Base-by-base conservation (phyloP, 1,139 yeast species). In the Tardiomyces digboiensis region DNA sequence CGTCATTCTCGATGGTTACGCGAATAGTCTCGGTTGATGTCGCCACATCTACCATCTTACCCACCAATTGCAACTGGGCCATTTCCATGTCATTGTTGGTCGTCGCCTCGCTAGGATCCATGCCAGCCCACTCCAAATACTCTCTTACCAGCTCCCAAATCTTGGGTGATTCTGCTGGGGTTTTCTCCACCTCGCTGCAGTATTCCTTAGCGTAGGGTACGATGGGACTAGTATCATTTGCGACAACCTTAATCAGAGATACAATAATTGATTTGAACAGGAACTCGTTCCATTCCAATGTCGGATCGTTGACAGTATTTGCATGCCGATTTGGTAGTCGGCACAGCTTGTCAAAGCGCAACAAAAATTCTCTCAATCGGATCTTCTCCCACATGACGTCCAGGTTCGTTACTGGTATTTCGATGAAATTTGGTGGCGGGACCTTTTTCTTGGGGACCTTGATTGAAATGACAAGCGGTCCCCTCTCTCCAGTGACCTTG, bases 201-300 rank as follows among this genome's bases (percentile, higher is more conserved):
- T 52, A 60, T 23, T 54, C 51, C 18, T 45, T 48, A 22, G 48
- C 52, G 16, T 42, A 42, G 2, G 48, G 38, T 38, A 45, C 51
- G 22, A 58, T 48, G 4, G 65, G 64, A 26, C 44, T 50, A 10
- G 52, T 42, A 46, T 66, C 70, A 44, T 61, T 58, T 23, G 53
- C 52, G 13, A 66, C 47, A 13, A 65, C 51, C 39, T 57, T 47
- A 33, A 67, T 44, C 33, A 66, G 49, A 10, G 62, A 49, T 12
- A 59, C 50, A n/a, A 58, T 51, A 10, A 62, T 53, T n/a, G 64
- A 55, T 49, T 66, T 66, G 53, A 54, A 61, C 39, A 65, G 52
- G 42, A 57, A 57, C 44, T 59, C 66, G 44, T 56, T 56, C 70
- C 71, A 66, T 10, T 57, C 58, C 20, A 50, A 50, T 10, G 59